Percentiles rank a stretch among this genome's conserved stretches.
phyloP scores from a whole-genome alignment of 768 basidiomycete genomes.

The Suillus brevipes region DNA sequence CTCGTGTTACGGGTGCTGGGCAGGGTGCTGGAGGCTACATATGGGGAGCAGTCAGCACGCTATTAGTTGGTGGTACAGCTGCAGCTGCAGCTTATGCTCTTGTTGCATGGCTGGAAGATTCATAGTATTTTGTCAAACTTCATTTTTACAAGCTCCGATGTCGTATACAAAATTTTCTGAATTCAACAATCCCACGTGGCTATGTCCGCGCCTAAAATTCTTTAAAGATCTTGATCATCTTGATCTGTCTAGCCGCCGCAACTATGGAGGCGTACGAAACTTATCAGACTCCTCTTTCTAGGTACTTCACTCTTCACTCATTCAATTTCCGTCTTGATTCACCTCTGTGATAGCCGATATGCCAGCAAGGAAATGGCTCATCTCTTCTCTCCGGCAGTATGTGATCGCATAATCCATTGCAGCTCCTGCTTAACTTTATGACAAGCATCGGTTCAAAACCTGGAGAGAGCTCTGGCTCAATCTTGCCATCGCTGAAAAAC shows the following conservation, averaged over 20 bases:
- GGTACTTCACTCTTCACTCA: conserved; percentile 41
- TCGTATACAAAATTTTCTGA: neutral
- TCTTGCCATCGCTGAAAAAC: conserved; percentile 94
- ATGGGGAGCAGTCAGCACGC: conserved; percentile 81
- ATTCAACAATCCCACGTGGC: neutral
- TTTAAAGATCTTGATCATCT: conserved; percentile 11
- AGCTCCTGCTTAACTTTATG: neutral
- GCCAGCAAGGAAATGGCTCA: conserved; percentile 98
- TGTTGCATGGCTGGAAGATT: conserved; percentile 49
- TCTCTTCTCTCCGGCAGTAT: conserved; percentile 90
- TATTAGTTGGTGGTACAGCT: conserved; percentile 84
- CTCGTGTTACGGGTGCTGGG: conserved; percentile 76
- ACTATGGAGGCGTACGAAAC: conserved; percentile 65
- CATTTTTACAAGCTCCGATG: neutral
- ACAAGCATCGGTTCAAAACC: conserved; percentile 89
- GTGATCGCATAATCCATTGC: conserved; percentile 26
- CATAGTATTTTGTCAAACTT: neutral
- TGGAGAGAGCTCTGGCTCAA: conserved; percentile 97
- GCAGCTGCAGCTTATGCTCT: conserved; percentile 75
- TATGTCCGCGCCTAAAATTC: neutral
- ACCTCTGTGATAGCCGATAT: conserved; percentile 71
- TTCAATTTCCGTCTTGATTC: conserved; percentile 1
- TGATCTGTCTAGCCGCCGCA: conserved; percentile 2
- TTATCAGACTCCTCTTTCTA: conserved; percentile 81
- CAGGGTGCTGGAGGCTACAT: conserved; percentile 62